Evolutionary conservation across 2,329 filamentous ascomycete species (phyloP), one percentile per base, ranked within the genome.

Genomic region (Colletotrichum truncatum): DNA sequence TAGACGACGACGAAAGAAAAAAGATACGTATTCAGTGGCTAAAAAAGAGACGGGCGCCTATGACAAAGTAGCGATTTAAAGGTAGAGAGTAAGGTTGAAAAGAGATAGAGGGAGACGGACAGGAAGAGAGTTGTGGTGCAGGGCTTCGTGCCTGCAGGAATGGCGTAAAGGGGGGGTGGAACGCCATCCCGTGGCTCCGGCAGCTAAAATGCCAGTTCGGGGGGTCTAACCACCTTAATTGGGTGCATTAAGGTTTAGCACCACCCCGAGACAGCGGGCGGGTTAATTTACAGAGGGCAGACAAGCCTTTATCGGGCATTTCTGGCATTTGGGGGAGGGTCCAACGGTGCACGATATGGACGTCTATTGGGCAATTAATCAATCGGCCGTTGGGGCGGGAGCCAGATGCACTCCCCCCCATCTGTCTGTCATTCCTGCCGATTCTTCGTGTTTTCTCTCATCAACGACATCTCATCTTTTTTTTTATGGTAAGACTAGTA

Each of bases 161-260:
- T 43, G 28, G 39, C 9, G 21, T 7, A 21, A 38, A 28, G 18
- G 23, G 9, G 45, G 28, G 34, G 57, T 65, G 62, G 56, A 36
- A 51, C 63, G 32, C 57, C 49, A 56, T 49, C 49, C 36, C 43
- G 43, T 55, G 41, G 57, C 63, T 51, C 51, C 57, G 63, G 63
- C 63, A 49, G 63, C 57, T 65, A 43, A 62, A 38, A 62, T 36
- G 57, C 60, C 41, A 54, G 43, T 53, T 51, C 62, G 62, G 51
- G 63, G 55, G 34, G 41, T 51, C 43, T 51, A 25, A 56, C 57
- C 41, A 62, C 39, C 49, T 62, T 65, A 55, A 65, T 62, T 65
- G 63, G 57, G 49, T 8, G 23, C 28, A 39, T 30, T 63, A 65
- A 65, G 57, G 57, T 63, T 65, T 65, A 65, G 63, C 43, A 62